A percentile compares a stretch with the other conserved stretches of the same genome.
Conservation (phyloP, 805 yeast species). For the Teunomyces cretensis region DNA sequence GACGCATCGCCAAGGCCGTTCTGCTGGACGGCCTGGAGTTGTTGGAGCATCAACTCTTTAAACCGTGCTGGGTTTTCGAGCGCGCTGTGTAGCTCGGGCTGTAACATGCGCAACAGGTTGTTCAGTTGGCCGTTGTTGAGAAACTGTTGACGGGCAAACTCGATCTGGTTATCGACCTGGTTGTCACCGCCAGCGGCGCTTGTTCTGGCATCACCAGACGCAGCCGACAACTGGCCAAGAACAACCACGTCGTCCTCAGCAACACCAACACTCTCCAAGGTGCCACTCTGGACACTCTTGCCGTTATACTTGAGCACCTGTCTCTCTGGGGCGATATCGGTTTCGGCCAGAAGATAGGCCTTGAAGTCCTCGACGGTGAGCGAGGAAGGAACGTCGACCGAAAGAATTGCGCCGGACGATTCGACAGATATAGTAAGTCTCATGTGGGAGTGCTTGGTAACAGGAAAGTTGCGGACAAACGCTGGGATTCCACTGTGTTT, state of each 20-base stretch:
- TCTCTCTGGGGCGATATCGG: slow-evolving; percentile 45
- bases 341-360: slow-evolving; percentile 72
- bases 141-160: slow-evolving; percentile 49
- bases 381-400: slow-evolving; percentile 64
- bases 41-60: slow-evolving; percentile 35
- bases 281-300: slow-evolving; percentile 32
- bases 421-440: slow-evolving; percentile 19
- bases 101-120: slow-evolving; percentile 32
- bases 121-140: slow-evolving; percentile 40
- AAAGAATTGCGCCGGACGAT: slow-evolving; percentile 23
- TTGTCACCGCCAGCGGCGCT: neutral
- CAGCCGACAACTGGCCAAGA: slow-evolving; percentile 20
- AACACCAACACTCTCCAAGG: slow-evolving; percentile 49
- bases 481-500: neutral
- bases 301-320: slow-evolving; percentile 55
- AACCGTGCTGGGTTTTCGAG: slow-evolving; percentile 52
- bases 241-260: slow-evolving; percentile 61
- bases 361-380: slow-evolving; percentile 65
- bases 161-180: slow-evolving; percentile 36
- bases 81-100: slow-evolving; percentile 49
- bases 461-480: too few relatives aligned
- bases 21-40: slow-evolving; percentile 26
- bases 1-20: slow-evolving; percentile 4
- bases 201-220: slow-evolving; percentile 4
- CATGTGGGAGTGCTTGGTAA: slow-evolving; percentile 8